Evolutionary conservation across 768 basidiomycete species (phyloP), one percentile per base, ranked within the genome.

Genomic region (Lepiota brunneoincarnata): DNA sequence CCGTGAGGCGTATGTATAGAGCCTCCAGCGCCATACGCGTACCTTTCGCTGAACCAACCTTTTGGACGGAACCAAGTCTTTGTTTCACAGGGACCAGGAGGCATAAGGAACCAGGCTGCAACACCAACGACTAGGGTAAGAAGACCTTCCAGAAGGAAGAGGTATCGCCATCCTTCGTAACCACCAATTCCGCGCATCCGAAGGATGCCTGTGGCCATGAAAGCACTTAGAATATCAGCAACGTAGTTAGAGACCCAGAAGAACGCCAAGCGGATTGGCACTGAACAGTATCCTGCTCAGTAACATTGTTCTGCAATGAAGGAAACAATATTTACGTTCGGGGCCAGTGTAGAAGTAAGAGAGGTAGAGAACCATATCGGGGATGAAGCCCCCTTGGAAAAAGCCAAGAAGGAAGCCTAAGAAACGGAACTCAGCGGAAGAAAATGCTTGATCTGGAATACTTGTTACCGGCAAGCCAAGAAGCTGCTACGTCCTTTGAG

Each of bases 201-300:
- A 14, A 87, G 68, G 15, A 87, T 80, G 4, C 84, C 86, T 0
- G 81, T 82, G 0, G 83, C 87, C 7, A 88, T 62, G 65, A 91
- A 88, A 2, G 81, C 80, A 46, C 79, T 75, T 17, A 82, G 57
- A 46, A 89, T 81, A 41, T 77, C 66, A 3, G 79, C 72, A 1
- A 77, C 50, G 49, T 86, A 82, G 63, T 79, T 79, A 3, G 82
- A 81, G 24, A 80, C 72, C 85, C 84, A 89, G 73, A 88, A 87
- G 60, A 76, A 81, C 1, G 83, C 84, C 9, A 89, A 72, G n/a
- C 87, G 78, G 40, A 86, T 77, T 2, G 86, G 83, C 0, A 86
- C 79, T 82, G 57, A 26, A 37, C 26, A 52, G 23, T 17, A 28
- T 26, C 36, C 34, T 11, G n/a, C 40, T 20, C 4, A 41, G 18